Percentiles rank a stretch among this genome's conserved stretches.
These are phyloP conservation scores for Tolypocladium ovalisporum DNA, from an alignment of 2,329 filamentous ascomycete genomes.

Conservation along the genomic window DNA sequence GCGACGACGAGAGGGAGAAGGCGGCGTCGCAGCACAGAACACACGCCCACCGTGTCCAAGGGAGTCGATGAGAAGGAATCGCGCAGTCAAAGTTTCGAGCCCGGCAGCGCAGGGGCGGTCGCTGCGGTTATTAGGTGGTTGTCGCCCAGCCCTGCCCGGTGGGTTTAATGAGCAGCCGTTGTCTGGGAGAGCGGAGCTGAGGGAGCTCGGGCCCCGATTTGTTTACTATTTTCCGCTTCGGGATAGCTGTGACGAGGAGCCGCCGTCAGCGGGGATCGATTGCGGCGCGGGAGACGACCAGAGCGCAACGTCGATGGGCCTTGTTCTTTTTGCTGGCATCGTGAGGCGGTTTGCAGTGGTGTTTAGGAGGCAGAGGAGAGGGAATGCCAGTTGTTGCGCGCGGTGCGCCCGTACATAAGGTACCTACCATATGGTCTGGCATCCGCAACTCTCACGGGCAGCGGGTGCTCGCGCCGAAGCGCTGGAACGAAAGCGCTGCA, in stretches of 20 bases:
- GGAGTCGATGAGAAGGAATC: conserved; percentile 1
- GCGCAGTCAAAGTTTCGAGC: background rate
- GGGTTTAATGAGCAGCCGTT: conserved; percentile 13
- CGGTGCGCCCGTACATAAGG: background rate
- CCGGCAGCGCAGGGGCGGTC: background rate
- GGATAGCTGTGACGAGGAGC: conserved; percentile 18
- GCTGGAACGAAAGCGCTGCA: background rate
- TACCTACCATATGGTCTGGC: too few relatives aligned
- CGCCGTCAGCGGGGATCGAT: conserved; percentile 9
- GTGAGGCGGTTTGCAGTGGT: conserved; percentile 7
- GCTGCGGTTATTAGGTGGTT: background rate
- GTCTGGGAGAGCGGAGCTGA: conserved; percentile 22
- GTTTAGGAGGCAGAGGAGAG: conserved; percentile 4
- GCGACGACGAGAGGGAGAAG: background rate
- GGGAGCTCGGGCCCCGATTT: conserved; percentile 23
- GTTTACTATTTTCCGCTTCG: conserved; percentile 29
- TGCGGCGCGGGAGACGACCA: conserved; percentile 1
- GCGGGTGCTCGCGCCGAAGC: background rate
- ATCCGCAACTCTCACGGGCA: too few relatives aligned
- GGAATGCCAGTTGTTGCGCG: background rate
- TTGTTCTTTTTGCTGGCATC: conserved; percentile 10
- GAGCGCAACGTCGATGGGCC: conserved; percentile 5
- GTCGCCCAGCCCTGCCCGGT: background rate
- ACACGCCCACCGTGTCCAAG: background rate
- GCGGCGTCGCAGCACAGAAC: background rate